Evolutionary conservation across 192 early-diverging fungal species (phyloP), one percentile per base, ranked within the genome.

Genomic region (Paraglomus brasilianum): DNA sequence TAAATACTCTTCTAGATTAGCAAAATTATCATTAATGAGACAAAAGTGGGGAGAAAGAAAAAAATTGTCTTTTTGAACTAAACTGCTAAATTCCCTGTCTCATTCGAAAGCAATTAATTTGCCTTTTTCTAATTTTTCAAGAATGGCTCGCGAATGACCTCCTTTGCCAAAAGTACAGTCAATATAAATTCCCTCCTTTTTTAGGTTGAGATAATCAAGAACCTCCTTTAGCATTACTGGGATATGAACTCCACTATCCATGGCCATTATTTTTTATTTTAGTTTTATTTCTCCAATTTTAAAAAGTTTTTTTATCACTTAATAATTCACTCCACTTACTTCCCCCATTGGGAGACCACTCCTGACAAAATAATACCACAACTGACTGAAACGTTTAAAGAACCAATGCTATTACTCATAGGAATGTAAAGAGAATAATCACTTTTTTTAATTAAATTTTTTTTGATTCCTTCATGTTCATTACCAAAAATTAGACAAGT

Each of bases 361-460:
- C 30, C 30, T 3, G 30, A 30, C 30, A 78, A 24, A 30, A 78
- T 75, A 39, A 78, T 70, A 40, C 82, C 76, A 9, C 69, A 61
- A 44, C 77, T 77, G 9, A 79, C 75, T 47, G 78, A 77, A 41
- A 82, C 81, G 43, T 82, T 82, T 57, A 82, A 66, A 0, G 78
- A 80, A 48, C 75, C 79, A 8, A 80, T 72, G 2, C 66, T 75
- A 3, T 73, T 74, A 7, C 24, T 50, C 8, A 51, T 67, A 2
- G 48, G 24, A 8, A 47, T 58, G 39, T 69, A 49, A 5, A 58
- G 52, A 19, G 80, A 42, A 15, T 43, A 10, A 41, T 61, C 38
- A 42, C 58, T 61, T 15, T 61, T 61, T 61, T 61, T 39, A 61
- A 61, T 61, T 42, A 61, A 42, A 19, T 10, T 43, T 13, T 40